Conservation (phyloP, 2,329 filamentous ascomycete genomes). For the Nemania diffusa region DNA sequence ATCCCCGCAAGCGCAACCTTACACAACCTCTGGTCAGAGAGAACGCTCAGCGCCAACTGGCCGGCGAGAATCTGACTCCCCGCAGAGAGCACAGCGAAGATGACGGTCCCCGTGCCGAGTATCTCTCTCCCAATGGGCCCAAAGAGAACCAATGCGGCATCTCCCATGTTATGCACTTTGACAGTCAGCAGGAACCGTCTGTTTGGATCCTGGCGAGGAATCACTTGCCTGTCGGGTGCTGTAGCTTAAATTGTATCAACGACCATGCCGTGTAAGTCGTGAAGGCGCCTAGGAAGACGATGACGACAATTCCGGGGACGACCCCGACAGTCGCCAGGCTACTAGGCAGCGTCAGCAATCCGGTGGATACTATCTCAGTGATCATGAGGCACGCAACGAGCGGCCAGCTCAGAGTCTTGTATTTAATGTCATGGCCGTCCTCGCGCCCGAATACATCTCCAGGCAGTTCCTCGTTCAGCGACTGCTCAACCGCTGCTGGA, state of each 20-base stretch:
- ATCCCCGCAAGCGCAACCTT: constrained; percentile 62
- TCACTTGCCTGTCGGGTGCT: constrained; percentile 60
- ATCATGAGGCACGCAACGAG: constrained; percentile 65
- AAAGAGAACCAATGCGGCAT: constrained; percentile 64
- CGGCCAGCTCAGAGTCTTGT: constrained; percentile 64
- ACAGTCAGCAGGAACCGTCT: constrained; percentile 30
- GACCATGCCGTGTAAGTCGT: constrained; percentile 62
- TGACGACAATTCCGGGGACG: constrained; percentile 62
- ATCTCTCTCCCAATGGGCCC: constrained; percentile 62
- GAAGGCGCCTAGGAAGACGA: constrained; percentile 61
- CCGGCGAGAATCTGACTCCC: constrained; percentile 63
- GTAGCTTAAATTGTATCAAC: constrained; percentile 63
- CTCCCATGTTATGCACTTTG: constrained; percentile 66
- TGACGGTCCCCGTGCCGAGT: constrained; percentile 59
- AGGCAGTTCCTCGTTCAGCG: constrained; percentile 29
- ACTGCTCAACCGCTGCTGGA: neutral
- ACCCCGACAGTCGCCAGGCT: constrained; percentile 63
- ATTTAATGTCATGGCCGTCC: constrained; percentile 56
- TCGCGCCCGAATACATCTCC: constrained; percentile 56
- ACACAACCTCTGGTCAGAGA: constrained; percentile 60
- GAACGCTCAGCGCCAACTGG: constrained; percentile 59
- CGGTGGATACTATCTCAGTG: constrained; percentile 64
- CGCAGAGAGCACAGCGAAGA: constrained; percentile 63
- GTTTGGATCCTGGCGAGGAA: constrained; percentile 38
- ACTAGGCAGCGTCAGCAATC: constrained; percentile 64